Evolutionary conservation across 768 basidiomycete species (phyloP), one percentile per base, ranked within the genome.

Genomic region (Leccinum broughii): DNA sequence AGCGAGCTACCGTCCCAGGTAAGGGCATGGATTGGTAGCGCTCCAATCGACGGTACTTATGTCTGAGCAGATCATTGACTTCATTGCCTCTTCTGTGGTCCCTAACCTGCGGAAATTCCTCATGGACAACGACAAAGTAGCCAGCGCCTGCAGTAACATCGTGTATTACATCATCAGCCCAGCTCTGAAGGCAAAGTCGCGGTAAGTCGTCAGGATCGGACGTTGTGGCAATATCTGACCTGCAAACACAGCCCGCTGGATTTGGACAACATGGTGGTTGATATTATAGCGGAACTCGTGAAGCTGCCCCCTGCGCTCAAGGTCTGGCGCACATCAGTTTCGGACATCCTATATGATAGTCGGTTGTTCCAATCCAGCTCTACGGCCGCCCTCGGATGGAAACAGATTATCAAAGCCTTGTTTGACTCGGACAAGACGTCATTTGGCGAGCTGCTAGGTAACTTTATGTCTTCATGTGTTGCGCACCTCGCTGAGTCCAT

Each of bases 401-500:
- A 83, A 68, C 81, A 86, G 0, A 83, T 98, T 51, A 77, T 98
- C 55, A 90, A 86, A 65, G 78, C 87, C 4, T 72, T 97, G 52
- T 90, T 96, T 70, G 90, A 94, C 67, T 81, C 84, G 1, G 97
- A 99, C 70, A 95, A 90, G 75, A 84, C 90, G 20, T 86, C 92
- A 0, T 85, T 99, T 62, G 77, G 85, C 2, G 97, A 99, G 62
- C 76, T 98, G 5, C 79, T 97, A 15, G 81, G 95, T 94, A 68
- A 62, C 82, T 75, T 70, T 46, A 5, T 26, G 48, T 70, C 13
- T 60, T 77, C 17, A 66, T 75, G 57, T 51, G 17, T 71, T 71
- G 46, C 57, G 58, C n/a, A 72, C 75, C 6, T 57, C 20, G 44
- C 26, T 59, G 44, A 72, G 8, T 51, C 65, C 6, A 76, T 51